These are phyloP conservation scores for Xylaria venustula DNA, from an alignment of 495 filamentous ascomycete species.

Conservation along the genomic window DNA sequence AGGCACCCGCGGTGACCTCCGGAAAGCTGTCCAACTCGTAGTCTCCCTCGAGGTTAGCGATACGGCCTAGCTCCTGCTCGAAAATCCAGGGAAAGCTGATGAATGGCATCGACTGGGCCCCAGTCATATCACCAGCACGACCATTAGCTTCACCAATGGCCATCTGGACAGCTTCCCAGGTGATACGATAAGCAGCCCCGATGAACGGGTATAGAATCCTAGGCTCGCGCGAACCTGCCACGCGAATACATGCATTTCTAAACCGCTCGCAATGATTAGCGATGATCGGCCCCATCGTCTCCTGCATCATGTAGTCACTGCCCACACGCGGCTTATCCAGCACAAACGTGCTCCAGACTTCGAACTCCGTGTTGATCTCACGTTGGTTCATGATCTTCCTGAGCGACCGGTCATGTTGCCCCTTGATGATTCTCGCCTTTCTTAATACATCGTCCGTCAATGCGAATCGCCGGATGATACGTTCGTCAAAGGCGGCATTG, in stretches of 20 bases:
- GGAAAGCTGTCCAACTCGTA: constrained; percentile 23
- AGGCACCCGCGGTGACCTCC: constrained; percentile 7
- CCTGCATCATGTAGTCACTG: constrained; percentile 81
- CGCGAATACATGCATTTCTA: constrained; percentile 59
- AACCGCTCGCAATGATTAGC: constrained; percentile 64
- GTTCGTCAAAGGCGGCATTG: constrained; percentile 68
- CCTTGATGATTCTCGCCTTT: constrained; percentile 65
- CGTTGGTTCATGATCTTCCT: constrained; percentile 82
- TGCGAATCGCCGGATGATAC: constrained; percentile 66
- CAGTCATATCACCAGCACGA: constrained; percentile 20
- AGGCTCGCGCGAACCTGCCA: constrained; percentile 56
- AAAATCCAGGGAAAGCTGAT: constrained; percentile 97
- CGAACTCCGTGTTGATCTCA: constrained; percentile 85
- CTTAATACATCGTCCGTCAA: constrained; percentile 53
- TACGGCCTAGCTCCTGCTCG: constrained; percentile 64
- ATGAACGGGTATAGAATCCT: constrained; percentile 64
- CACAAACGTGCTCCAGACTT: constrained; percentile 84
- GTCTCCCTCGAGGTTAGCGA: constrained; percentile 48
- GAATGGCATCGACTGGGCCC: constrained; percentile 60
- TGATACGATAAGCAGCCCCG: constrained; percentile 84
- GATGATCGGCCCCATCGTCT: constrained; percentile 71
- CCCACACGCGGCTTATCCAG: constrained; percentile 63
- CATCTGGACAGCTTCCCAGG: constrained; percentile 63
- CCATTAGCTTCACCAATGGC: constrained; percentile 48
- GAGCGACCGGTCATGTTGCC: constrained; percentile 73